Conservation (phyloP, 1,139 yeast genomes). For the Yamadazyma trypodendri region DNA sequence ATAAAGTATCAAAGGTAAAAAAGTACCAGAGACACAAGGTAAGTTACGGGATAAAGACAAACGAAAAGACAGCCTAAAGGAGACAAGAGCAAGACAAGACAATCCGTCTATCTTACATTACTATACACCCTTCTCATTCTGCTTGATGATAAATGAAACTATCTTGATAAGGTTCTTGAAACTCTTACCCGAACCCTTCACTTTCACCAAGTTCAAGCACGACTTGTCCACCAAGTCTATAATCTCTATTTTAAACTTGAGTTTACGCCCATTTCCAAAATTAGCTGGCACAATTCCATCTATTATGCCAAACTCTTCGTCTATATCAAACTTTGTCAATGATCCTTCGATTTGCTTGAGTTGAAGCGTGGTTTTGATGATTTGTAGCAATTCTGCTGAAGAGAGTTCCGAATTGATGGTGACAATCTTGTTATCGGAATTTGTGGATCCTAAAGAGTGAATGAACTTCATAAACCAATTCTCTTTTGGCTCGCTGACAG, state of each 20-base stretch:
- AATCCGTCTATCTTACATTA: constrained; percentile 1
- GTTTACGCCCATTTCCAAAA: constrained; percentile 47
- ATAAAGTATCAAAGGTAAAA: no score
- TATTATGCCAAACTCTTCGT: constrained; percentile 44
- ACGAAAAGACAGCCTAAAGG: no score
- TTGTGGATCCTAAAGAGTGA: constrained; percentile 20
- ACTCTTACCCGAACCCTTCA: constrained; percentile 69
- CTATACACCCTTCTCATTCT: constrained; percentile 9
- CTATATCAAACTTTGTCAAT: constrained; percentile 39
- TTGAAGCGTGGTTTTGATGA: constrained; percentile 42
- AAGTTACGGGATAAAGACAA: no score
- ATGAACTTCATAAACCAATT: constrained; percentile 44
- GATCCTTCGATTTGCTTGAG: constrained; percentile 54
- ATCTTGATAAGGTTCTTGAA: constrained; percentile 56
- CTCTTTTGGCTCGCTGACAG: constrained; percentile 16
- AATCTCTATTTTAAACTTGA: constrained; percentile 48
- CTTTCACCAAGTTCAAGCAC: constrained; percentile 52
- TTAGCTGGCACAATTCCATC: constrained; percentile 50
- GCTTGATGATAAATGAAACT: constrained; percentile 34
- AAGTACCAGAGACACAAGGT: no score
- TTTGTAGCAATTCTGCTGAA: constrained; percentile 31
- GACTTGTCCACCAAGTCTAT: constrained; percentile 43
- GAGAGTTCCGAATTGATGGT: constrained; percentile 35
- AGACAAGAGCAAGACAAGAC: no score
- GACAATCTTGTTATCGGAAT: constrained; percentile 19